Evolutionary conservation across 1,284 basidiomycete species (phyloP).

Genomic region (Blastosporella zonata): DNA sequence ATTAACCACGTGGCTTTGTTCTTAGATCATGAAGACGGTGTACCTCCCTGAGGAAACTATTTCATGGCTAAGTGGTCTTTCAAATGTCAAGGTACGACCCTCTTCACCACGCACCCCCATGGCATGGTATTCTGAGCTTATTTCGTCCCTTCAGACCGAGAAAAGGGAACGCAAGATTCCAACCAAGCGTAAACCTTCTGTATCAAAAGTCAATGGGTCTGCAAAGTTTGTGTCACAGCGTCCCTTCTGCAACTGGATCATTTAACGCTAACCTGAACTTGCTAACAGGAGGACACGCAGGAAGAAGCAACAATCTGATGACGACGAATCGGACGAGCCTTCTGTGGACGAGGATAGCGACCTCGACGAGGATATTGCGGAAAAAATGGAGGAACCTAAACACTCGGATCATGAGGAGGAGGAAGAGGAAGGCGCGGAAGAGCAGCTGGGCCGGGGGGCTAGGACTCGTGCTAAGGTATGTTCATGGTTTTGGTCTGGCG

Average conservation of each 20-base stretch:
- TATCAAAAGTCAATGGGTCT: slow-evolving; percentile 36
- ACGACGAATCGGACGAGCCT: slow-evolving; percentile 30
- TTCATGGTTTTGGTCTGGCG: not conserved
- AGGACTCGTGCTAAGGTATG: slow-evolving; percentile 35
- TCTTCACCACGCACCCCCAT: not conserved
- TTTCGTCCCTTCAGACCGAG: slow-evolving; percentile 21
- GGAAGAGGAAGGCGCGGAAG: slow-evolving; percentile 25
- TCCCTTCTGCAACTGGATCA: not conserved
- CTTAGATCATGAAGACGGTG: slow-evolving; percentile 58
- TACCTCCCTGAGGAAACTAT: slow-evolving; percentile 64
- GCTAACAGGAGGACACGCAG: slow-evolving; percentile 29
- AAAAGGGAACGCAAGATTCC: slow-evolving; percentile 40
- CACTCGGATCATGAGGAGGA: slow-evolving; percentile 16
- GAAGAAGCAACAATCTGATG: slow-evolving; percentile 31
- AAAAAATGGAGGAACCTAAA: slow-evolving; percentile 23
- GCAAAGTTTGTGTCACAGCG: slow-evolving; percentile 34
- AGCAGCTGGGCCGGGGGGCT: slow-evolving; percentile 34
- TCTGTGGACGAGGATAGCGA: slow-evolving; percentile 25
- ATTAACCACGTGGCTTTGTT: not conserved
- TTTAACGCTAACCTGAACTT: not conserved
- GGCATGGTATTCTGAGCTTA: not conserved
- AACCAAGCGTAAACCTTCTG: slow-evolving; percentile 38
- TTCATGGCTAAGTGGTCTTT: slow-evolving; percentile 49
- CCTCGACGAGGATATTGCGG: slow-evolving; percentile 21
- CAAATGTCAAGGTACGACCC: slow-evolving; percentile 33